Conservation (phyloP, 768 basidiomycete species). For the Fistulinella prunicolor region DNA sequence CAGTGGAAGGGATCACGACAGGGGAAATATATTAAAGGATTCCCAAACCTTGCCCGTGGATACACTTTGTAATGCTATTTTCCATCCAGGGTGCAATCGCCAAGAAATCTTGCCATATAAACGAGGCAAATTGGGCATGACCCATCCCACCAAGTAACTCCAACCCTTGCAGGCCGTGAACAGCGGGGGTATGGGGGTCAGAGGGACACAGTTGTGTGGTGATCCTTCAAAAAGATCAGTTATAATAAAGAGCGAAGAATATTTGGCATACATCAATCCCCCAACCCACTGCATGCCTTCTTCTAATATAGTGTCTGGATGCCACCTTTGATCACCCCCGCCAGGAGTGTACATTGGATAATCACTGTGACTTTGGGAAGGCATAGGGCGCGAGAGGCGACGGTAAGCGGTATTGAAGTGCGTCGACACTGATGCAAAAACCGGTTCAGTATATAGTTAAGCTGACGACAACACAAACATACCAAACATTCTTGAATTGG, state of each 20-base stretch:
- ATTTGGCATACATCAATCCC: slow-evolving; percentile 54
- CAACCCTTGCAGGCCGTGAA: slow-evolving; percentile 42
- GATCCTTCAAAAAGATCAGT: slow-evolving; percentile 43
- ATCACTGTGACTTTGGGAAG: slow-evolving; percentile 50
- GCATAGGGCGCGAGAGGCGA: slow-evolving; percentile 54
- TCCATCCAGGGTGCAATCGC: slow-evolving; percentile 81
- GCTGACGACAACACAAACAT: background rate
- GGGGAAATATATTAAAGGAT: slow-evolving; percentile 28
- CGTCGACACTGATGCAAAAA: background rate
- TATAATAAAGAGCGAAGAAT: background rate
- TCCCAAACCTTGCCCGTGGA: slow-evolving; percentile 73
- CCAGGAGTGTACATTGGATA: slow-evolving; percentile 77
- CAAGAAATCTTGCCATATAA: slow-evolving; percentile 65
- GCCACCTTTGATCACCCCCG: slow-evolving; percentile 65
- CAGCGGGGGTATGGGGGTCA: slow-evolving; percentile 38
- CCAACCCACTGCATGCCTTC: slow-evolving; percentile 73
- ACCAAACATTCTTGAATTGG: slow-evolving; percentile 6
- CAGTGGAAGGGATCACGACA: background rate
- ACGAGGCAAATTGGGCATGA: slow-evolving; percentile 63
- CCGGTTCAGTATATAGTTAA: background rate
- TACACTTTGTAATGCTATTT: slow-evolving; percentile 56
- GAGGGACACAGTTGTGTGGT: slow-evolving; percentile 55
- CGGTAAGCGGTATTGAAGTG: slow-evolving; percentile 31
- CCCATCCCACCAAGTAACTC: slow-evolving; percentile 48
- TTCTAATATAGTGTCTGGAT: slow-evolving; percentile 49